Base-by-base conservation (phyloP, 352 stramenopile species). In the Phytophthora pluvialis region DNA sequence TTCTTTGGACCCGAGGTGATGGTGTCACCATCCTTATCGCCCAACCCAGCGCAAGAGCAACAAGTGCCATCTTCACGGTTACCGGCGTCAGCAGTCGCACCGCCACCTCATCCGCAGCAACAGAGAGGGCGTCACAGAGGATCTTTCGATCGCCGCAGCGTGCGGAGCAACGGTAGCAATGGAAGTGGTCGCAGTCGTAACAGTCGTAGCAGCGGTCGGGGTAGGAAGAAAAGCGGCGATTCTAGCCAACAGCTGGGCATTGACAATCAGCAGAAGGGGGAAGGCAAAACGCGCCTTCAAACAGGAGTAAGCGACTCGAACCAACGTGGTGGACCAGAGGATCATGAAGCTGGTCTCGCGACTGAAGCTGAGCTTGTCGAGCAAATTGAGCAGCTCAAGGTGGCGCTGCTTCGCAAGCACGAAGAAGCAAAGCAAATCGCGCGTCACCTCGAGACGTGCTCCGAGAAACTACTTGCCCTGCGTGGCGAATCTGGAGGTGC, bases 351-450 rank as follows among this genome's bases (percentile, higher is more conserved):
- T 9, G 43, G 58, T 25, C 39, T 46, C 4, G 46, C 36, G 4
- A 67, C 64, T 12, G 86, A 94, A 64, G 70, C 83, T 39, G 69
- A 80, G 28, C 68, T 95, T 16, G 52, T 87, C 11, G 64, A 83
- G 26, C 74, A 91, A 43, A 90, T 95, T 44, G 80, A 90, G 29
- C 64, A 84, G 16, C 70, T 95, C 4, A 80, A 91, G 45, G 58
- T 84, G 1, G 82, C 83, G 46, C 64, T 95, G 9, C 55, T 82
- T 10, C 83, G 79, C 53, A 95, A 95, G 51, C 78, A 93, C 47
- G 84, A 95, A 74, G 86, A 95, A 65, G 79, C 77, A 11, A 88
- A 87, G 53, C 74, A 87, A 48, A 87, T 90, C 39, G 79, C 79
- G 8, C 70, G 77, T 1, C 77, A 87, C 26, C 64, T 90, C 26